These are phyloP conservation scores for Hemerocallis citrina DNA, from an alignment of 106 monocot species.

Conservation along the genomic window DNA sequence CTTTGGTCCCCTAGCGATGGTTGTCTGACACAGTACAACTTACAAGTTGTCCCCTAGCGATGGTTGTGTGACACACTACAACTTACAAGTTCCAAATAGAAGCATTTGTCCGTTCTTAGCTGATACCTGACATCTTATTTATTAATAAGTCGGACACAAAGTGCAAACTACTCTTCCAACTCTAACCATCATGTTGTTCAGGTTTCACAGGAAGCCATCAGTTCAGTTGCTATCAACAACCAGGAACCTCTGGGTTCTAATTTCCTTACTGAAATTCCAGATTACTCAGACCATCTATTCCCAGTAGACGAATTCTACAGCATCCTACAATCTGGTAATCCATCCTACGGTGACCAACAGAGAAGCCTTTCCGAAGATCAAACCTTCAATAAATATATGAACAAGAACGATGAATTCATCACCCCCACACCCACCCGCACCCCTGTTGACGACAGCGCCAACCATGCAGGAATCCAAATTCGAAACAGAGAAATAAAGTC, in stretches of 20 bases:
- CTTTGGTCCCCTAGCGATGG: too few species aligned
- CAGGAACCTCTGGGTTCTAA: slow-evolving; percentile 17
- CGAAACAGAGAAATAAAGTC: slow-evolving; percentile 5
- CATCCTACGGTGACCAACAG: not conserved
- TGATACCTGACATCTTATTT: too few species aligned
- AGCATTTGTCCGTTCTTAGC: too few species aligned
- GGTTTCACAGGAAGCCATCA: slow-evolving; percentile 13
- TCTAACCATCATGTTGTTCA: not conserved
- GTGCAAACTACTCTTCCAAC: too few species aligned
- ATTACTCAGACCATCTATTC: slow-evolving; percentile 3
- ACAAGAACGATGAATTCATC: not conserved
- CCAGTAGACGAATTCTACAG: slow-evolving; percentile 19
- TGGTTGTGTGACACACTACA: too few species aligned
- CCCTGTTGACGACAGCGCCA: not conserved
- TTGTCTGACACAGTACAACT: too few species aligned
- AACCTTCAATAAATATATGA: not conserved
- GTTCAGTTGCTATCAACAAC: slow-evolving; percentile 17
- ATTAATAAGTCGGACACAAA: too few species aligned
- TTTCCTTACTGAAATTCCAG: slow-evolving; percentile 15
- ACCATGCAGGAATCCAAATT: slow-evolving; percentile 38
- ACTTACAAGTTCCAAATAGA: too few species aligned
- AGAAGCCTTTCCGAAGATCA: not conserved
- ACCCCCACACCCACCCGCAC: too few species aligned
- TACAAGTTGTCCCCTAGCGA: too few species aligned
- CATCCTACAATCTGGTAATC: slow-evolving; percentile 4